Evolutionary conservation across 345 rosid species (phyloP).

Genomic region (Geranium brycei): DNA sequence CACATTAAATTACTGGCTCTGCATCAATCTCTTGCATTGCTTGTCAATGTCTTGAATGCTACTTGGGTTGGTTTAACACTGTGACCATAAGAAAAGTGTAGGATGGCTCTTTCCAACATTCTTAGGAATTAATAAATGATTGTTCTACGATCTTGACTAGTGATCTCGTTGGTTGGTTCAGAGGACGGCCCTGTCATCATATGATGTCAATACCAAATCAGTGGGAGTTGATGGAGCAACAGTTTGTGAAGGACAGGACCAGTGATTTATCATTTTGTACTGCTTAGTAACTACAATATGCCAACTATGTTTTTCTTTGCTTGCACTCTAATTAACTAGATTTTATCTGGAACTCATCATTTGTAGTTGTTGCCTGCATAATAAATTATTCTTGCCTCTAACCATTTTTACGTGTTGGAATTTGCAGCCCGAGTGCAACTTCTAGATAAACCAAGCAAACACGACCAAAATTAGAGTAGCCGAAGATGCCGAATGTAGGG

Average conservation of each 20-base stretch:
- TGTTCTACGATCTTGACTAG: conserved; percentile 8
- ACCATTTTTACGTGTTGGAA: neutral
- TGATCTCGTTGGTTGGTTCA: conserved; percentile 29
- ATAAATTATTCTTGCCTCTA: neutral
- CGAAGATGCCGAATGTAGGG: neutral
- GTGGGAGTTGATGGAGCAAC: conserved; percentile 17
- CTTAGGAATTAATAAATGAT: neutral
- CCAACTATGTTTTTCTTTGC: conserved; percentile 5
- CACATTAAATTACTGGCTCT: neutral
- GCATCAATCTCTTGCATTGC: neutral
- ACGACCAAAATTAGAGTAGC: neutral
- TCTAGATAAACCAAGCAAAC: neutral
- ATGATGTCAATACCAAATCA: conserved; percentile 24
- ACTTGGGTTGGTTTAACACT: neutral
- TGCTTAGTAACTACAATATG: conserved; percentile 13
- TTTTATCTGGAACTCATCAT: neutral
- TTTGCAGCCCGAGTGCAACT: neutral
- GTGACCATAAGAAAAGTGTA: neutral
- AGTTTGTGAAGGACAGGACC: conserved; percentile 16
- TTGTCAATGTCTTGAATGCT: neutral
- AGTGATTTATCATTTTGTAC: conserved; percentile 28
- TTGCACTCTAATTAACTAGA: neutral
- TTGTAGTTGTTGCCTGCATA: neutral
- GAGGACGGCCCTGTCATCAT: conserved; percentile 38
- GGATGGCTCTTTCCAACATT: neutral